phyloP scores from a whole-genome alignment of 2,329 filamentous ascomycete genomes.

The Bimuria novae-zelandiae region DNA sequence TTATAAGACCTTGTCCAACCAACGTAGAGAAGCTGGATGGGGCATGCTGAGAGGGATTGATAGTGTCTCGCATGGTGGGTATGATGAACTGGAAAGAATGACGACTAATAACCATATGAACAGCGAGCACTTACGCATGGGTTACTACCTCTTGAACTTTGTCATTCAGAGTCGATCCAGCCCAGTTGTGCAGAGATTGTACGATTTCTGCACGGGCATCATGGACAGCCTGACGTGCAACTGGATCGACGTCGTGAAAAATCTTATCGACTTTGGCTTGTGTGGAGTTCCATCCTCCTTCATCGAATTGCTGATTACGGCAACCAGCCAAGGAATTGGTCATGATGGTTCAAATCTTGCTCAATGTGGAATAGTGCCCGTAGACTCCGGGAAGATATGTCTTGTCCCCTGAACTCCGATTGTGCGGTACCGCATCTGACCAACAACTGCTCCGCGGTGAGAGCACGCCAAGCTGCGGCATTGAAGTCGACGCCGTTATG shows the following conservation, averaged over 20 bases:
- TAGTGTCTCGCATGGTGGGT: not conserved
- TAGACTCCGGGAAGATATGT: not conserved
- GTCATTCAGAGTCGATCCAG: not conserved
- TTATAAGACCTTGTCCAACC: not conserved
- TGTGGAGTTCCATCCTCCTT: no score
- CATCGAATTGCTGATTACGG: no score
- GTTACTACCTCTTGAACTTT: not conserved
- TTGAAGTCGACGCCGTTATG: not conserved
- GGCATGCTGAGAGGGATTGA: not conserved
- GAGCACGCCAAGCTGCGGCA: not conserved
- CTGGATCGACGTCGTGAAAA: no score
- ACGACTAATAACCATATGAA: not conserved
- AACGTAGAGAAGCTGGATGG: not conserved
- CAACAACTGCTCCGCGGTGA: conserved; percentile 2
- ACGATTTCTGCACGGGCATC: no score
- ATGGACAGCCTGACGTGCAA: no score
- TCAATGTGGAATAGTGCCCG: not conserved
- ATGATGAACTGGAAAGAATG: not conserved
- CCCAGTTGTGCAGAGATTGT: not conserved
- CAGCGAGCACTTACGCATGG: conserved; percentile 2
- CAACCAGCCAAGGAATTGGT: no score
- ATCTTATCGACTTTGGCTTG: no score
- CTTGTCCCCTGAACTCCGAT: not conserved
- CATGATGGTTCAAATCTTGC: not conserved
- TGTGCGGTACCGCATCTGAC: not conserved